Base-by-base conservation (phyloP, 352 stramenopile species). In the Phytophthora europaea region DNA sequence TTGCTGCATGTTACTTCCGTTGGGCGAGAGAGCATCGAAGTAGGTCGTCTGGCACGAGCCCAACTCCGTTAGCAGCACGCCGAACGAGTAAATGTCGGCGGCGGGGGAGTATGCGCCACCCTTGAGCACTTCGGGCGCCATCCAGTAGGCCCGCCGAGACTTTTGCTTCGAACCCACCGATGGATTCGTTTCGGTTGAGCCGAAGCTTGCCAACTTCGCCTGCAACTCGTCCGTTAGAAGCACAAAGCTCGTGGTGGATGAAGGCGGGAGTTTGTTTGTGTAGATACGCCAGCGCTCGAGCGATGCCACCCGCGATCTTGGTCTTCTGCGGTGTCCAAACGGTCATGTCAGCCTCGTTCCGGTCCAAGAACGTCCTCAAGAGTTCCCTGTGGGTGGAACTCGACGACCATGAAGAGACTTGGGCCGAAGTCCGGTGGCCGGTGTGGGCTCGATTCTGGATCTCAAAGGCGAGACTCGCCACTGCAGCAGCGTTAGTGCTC, bases 11-110 rank as follows among this genome's bases (percentile, higher is more conserved):
- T n/a, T 57, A 18, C 16, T 36, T 16, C 65, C 70, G n/a, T 47
- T 65, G 4, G 55, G 55, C 8, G 54, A 60, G 38, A 40, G 45
- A 59, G 50, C 65, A 15, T 78, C 65, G 20, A 61, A 67, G 34
- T 75, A 78, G 2, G 71, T 65, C 12, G 10, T 36, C 26, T 67
- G 20, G 6, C 71, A 74, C 2, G 71, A 75, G 33, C 90, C 84
- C 23, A 90, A 40, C 45, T 89, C 80, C 20, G 54, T 33, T 2
- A 90, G 64, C 8, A 91, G 76, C 36, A 84, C 79, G 48, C 84
- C 84, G 26, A 89, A 88, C 33, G 84, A 70, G 67, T 84, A 92
- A 55, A 92, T 83, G 55, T 92, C 84, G 10, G 82, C 67, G 51
- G 87, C 83, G 23, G 86, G 70, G 0, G 80, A 88, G 28, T 76